These are phyloP conservation scores for Martensiomyces pterosporus DNA, from an alignment of 192 early-diverging fungal species.

Conservation along the genomic window DNA sequence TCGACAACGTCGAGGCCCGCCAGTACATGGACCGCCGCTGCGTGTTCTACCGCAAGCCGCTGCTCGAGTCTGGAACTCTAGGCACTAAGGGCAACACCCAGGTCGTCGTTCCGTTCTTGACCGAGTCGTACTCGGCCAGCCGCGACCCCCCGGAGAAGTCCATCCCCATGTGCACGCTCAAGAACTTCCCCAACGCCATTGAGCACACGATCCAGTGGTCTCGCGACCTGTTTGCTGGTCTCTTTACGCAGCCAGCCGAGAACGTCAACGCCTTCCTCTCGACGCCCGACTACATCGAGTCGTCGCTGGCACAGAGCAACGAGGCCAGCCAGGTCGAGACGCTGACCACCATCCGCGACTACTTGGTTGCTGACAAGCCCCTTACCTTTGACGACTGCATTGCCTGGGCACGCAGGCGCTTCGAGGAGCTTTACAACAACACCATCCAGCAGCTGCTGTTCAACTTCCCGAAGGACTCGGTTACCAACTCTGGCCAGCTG, in stretches of 20 bases:
- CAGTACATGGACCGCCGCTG: slow-evolving; percentile 97
- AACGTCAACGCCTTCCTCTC: slow-evolving; percentile 93
- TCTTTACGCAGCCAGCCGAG: slow-evolving; percentile 88
- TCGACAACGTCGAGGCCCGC: slow-evolving; percentile 97
- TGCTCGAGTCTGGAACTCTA: slow-evolving; percentile 96
- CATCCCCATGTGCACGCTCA: slow-evolving; percentile 84
- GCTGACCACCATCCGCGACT: slow-evolving; percentile 69
- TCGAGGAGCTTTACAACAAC: slow-evolving; percentile 93
- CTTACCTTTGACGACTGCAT: slow-evolving; percentile 89
- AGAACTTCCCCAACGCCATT: slow-evolving; percentile 87
- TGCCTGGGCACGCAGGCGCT: slow-evolving; percentile 84
- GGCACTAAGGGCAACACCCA: slow-evolving; percentile 99
- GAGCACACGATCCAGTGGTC: slow-evolving; percentile 95
- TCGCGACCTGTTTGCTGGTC: slow-evolving; percentile 92
- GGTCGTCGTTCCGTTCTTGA: slow-evolving; percentile 91
- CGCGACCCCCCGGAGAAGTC: slow-evolving; percentile 97
- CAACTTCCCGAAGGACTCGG: slow-evolving; percentile 94
- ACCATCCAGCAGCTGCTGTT: slow-evolving; percentile 90
- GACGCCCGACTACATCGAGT: slow-evolving; percentile 78
- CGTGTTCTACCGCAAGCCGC: slow-evolving; percentile 91
- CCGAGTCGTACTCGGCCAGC: slow-evolving; percentile 98
- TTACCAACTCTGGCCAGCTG: slow-evolving; percentile 78
- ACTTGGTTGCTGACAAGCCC: slow-evolving; percentile 75
- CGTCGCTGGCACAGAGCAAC: slow-evolving; percentile 66
- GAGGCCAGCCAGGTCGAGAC: slow-evolving; percentile 70